phyloP scores from a whole-genome alignment of 768 basidiomycete species.

The Naganishia antarctica region DNA sequence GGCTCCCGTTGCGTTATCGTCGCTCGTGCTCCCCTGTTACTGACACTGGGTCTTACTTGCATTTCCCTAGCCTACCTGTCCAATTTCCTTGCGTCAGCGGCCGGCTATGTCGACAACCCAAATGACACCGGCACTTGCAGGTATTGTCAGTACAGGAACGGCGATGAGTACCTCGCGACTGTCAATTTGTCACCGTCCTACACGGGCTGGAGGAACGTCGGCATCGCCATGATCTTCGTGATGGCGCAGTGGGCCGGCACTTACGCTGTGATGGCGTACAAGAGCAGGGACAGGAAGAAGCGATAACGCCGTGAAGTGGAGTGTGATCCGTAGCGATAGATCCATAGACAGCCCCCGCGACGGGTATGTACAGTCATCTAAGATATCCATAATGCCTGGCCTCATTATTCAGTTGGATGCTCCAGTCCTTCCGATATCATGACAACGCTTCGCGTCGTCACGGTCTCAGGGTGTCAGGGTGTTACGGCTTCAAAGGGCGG shows the following conservation, averaged over 20 bases:
- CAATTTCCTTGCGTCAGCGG: slow-evolving; percentile 60
- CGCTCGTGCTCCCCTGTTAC: neutral
- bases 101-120: slow-evolving; percentile 74
- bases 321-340: slow-evolving; percentile 3
- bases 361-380: too few species aligned
- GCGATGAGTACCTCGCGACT: slow-evolving; percentile 22
- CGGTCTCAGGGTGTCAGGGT: too few species aligned
- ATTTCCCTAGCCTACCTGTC: slow-evolving; percentile 57
- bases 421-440: too few species aligned
- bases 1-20: slow-evolving; percentile 10
- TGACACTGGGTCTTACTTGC: slow-evolving; percentile 15
- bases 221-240: slow-evolving; percentile 20
- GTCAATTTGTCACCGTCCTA: slow-evolving; percentile 9
- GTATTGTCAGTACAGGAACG: slow-evolving; percentile 56
- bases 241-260: slow-evolving; percentile 12
- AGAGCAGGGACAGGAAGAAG: slow-evolving; percentile 11
- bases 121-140: slow-evolving; percentile 61
- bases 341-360: too few species aligned
- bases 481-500: too few species aligned
- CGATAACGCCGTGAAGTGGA: neutral
- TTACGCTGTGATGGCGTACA: slow-evolving; percentile 14
- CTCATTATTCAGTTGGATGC: too few species aligned
- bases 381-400: too few species aligned
- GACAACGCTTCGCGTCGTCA: too few species aligned
- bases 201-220: slow-evolving; percentile 26